Base-by-base conservation (phyloP, 495 filamentous ascomycete species). In the Talaromyces thailandensis region DNA sequence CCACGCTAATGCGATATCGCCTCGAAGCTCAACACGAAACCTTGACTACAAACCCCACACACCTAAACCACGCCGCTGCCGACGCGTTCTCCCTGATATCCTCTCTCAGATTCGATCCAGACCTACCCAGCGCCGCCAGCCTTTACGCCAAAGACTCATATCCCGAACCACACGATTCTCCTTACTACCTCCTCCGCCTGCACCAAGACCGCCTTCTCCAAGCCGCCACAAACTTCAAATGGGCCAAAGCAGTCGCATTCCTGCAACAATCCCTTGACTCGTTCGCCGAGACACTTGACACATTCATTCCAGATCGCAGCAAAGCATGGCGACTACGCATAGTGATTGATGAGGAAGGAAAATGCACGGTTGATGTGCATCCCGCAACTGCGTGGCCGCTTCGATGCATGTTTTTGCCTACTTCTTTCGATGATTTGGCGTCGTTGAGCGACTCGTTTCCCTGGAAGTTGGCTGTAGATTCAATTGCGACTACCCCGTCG, bases 171-270 rank as follows among this genome's bases (percentile, higher is more conserved):
- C 73, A 78, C 21, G 64, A 77, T 21, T 86, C 83, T n/a, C 85
- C 85, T 1, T 88, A 94, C 68, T 96, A 96, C 75, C 90, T 97
- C 77, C 82, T 96, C 12, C 73, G 82, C 51, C 87, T 87, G 72
- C 93, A 98, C 71, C 85, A 83, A 23, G 88, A 94, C 67, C 91
- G 86, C n/a, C 84, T 97, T 68, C 79, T 92, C 51, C 76, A 79
- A 61, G 90, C 91, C 26, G 91, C 90, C 0, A 73, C 74, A 29
- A 75, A 89, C 63, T 96, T 92, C 73, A 67, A 77, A 25, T 93
- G 87, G 86, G 26, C 65, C 4, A 52, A 66, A 31, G 75, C 74
- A 9, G 24, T 68, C 16, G 35, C 59, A 0, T 75, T 75, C 63
- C 69, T 77, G 23, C 65, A 71, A 32, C 64, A 70, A 61, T 73